Percentiles rank a stretch among this genome's conserved stretches.
phyloP scores from a whole-genome alignment of 768 basidiomycete species.

The Pholiota molesta region DNA sequence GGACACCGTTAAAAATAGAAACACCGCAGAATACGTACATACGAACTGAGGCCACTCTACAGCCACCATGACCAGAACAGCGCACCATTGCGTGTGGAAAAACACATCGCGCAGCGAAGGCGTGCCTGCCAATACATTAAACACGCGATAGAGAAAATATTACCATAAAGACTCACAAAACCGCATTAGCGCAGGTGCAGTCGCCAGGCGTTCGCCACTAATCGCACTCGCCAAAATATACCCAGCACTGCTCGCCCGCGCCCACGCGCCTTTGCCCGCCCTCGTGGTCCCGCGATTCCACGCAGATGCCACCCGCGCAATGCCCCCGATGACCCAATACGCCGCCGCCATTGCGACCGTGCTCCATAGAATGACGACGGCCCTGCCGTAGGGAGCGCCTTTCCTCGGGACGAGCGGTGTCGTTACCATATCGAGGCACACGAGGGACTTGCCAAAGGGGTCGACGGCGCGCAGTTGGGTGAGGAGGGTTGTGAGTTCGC shows the following conservation, averaged over 20 bases:
- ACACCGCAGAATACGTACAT: slow-evolving; percentile 57
- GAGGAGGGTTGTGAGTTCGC: slow-evolving; percentile 80
- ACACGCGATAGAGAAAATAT: slow-evolving; percentile 2
- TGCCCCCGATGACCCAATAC: slow-evolving; percentile 83
- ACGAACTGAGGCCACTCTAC: slow-evolving; percentile 94
- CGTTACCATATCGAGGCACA: slow-evolving; percentile 79
- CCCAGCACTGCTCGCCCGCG: slow-evolving; percentile 79
- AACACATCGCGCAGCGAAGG: slow-evolving; percentile 92
- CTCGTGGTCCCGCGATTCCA: slow-evolving; percentile 75
- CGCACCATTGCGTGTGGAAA: slow-evolving; percentile 92
- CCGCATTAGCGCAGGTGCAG: slow-evolving; percentile 83
- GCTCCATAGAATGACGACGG: slow-evolving; percentile 70
- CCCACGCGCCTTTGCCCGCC: slow-evolving; percentile 64
- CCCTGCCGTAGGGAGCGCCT: slow-evolving; percentile 64
- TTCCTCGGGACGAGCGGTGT: slow-evolving; percentile 74
- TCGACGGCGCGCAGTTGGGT: slow-evolving; percentile 91
- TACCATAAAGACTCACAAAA: slow-evolving; percentile 66
- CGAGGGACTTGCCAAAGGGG: slow-evolving; percentile 76
- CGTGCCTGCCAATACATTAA: slow-evolving; percentile 58
- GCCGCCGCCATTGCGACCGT: slow-evolving; percentile 73
- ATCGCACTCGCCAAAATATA: slow-evolving; percentile 92
- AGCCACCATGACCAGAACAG: slow-evolving; percentile 88
- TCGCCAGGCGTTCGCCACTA: slow-evolving; percentile 87
- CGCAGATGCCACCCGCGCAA: slow-evolving; percentile 81
- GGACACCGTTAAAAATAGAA: slow-evolving; percentile 1